These are phyloP conservation scores for Periconia sp. DNA, from an alignment of 2,329 filamentous ascomycete genomes.

Conservation along the genomic window DNA sequence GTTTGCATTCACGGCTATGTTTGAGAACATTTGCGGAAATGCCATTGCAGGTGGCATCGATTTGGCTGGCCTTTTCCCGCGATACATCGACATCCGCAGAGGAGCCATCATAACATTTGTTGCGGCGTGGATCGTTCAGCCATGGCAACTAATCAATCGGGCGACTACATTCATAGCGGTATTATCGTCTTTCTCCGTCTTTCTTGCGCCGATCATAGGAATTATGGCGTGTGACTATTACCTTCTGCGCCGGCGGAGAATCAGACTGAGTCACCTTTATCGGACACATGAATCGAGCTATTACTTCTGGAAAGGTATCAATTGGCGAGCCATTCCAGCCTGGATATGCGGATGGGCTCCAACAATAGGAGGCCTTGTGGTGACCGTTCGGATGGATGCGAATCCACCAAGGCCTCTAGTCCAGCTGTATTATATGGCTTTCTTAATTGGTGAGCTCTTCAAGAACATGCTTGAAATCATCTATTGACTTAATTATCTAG, in stretches of 20 bases:
- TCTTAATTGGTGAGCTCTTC: constrained; percentile 50
- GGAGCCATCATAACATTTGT: constrained; percentile 45
- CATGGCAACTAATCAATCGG: constrained; percentile 46
- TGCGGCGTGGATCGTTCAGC: constrained; percentile 43
- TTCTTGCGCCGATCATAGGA: constrained; percentile 47
- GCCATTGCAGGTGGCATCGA: constrained; percentile 44
- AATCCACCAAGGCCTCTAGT: constrained; percentile 45
- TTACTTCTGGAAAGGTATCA: constrained; percentile 53
- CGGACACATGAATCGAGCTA: constrained; percentile 45
- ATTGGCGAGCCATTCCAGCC: constrained; percentile 51
- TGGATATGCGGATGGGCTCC: constrained; percentile 55
- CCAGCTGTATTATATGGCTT: constrained; percentile 57
- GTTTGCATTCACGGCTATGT: constrained; percentile 47
- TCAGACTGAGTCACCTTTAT: constrained; percentile 48
- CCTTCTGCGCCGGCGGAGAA: constrained; percentile 40
- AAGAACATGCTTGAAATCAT: neutral
- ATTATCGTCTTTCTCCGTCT: constrained; percentile 52
- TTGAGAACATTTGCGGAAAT: constrained; percentile 49
- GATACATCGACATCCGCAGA: constrained; percentile 43
- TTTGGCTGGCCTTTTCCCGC: constrained; percentile 40
- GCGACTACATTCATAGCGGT: constrained; percentile 46
- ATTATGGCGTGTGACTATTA: constrained; percentile 50
- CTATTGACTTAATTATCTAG: constrained; percentile 21
- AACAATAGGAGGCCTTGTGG: constrained; percentile 50
- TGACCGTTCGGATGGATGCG: constrained; percentile 41